phyloP scores from a whole-genome alignment of 2,329 filamentous ascomycete species.

The Arthrobotrys sinensis region DNA sequence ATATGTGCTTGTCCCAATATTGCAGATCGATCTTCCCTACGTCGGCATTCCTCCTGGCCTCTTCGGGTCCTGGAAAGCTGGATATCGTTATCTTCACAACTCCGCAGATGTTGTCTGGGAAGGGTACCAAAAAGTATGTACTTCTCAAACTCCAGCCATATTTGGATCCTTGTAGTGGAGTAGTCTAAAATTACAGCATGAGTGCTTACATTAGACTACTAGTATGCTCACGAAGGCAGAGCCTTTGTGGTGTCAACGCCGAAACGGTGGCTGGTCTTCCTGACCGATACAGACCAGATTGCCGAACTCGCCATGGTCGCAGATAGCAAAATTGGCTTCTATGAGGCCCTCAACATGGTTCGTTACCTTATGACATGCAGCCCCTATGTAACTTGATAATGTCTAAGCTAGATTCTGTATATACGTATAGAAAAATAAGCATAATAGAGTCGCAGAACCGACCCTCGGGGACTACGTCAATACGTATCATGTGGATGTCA shows the following conservation, averaged over 20 bases:
- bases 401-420: neutral
- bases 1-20: neutral
- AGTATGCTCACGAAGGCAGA: conserved; percentile 55
- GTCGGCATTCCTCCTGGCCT: conserved; percentile 60
- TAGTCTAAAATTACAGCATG: no score
- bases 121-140: conserved; percentile 59
- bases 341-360: conserved; percentile 29
- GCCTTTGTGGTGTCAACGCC: conserved; percentile 61
- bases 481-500: conserved; percentile 58
- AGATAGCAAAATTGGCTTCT: conserved; percentile 61
- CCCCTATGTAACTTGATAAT: neutral
- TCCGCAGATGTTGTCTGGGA: conserved; percentile 53
- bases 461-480: conserved; percentile 33
- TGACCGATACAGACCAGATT: conserved; percentile 60
- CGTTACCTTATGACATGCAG: neutral
- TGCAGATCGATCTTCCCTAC: conserved; percentile 60
- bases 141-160: neutral
- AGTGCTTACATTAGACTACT: neutral
- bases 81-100: conserved; percentile 47
- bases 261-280: conserved; percentile 58
- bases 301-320: conserved; percentile 57
- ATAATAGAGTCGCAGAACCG: conserved; percentile 8
- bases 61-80: conserved; percentile 62
- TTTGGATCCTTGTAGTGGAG: neutral
- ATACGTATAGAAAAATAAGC: conserved; percentile 39